A percentile compares a stretch with the other conserved stretches of the same genome.
These are phyloP conservation scores for Trypanosoma boissoni DNA, from an alignment of 208 protist species.

Conservation along the genomic window DNA sequence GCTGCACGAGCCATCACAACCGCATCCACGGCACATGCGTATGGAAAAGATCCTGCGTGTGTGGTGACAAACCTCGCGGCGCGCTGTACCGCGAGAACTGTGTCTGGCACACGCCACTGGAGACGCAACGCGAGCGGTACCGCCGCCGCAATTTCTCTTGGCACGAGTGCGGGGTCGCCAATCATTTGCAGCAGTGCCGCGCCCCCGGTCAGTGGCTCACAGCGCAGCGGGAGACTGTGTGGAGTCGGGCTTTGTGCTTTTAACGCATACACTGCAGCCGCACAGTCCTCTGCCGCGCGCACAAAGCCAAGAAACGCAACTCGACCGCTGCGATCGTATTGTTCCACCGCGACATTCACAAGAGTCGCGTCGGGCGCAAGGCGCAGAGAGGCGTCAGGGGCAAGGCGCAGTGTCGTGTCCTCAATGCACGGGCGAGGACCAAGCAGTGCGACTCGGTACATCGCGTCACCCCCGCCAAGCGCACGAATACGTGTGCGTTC, in stretches of 20 bases:
- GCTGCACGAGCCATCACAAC: background rate
- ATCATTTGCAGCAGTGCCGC: background rate
- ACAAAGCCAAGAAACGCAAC: background rate
- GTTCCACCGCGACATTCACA: slow-evolving; percentile 25
- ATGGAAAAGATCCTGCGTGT: no score
- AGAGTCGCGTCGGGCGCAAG: slow-evolving; percentile 3
- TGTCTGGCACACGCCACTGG: background rate
- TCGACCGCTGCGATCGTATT: background rate
- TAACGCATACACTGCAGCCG: background rate
- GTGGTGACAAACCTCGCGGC: background rate
- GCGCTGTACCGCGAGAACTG: background rate
- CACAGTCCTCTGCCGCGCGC: background rate
- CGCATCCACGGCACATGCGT: no score
- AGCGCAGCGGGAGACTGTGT: background rate
- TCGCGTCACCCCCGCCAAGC: slow-evolving; percentile 14
- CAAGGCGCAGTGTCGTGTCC: background rate
- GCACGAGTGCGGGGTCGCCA: slow-evolving; percentile 9
- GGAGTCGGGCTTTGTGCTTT: background rate
- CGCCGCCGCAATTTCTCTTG: slow-evolving; percentile 2
- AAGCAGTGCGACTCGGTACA: slow-evolving; percentile 29
- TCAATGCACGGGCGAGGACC: slow-evolving; percentile 16
- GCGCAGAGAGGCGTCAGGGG: background rate
- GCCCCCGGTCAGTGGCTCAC: background rate
- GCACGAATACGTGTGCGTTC: slow-evolving; percentile 22
- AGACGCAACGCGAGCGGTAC: slow-evolving; percentile 6